A percentile compares a stretch with the other conserved stretches of the same genome.
phyloP scores from a whole-genome alignment of 345 rosid species.

The Schrenkiella parvula region DNA sequence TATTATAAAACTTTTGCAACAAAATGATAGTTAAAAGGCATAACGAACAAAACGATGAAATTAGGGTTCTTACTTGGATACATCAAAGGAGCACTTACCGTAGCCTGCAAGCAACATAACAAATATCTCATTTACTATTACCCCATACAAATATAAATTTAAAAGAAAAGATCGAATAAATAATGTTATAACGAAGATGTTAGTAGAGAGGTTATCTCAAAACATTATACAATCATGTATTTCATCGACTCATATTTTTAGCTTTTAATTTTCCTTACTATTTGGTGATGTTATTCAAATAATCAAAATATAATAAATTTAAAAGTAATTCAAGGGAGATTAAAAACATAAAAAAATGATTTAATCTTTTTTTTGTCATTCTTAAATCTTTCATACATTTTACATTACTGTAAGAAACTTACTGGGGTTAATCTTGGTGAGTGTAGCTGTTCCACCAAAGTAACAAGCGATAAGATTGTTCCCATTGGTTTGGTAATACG shows the following conservation, averaged over 20 bases:
- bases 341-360: too few relatives aligned
- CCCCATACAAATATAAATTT: background rate
- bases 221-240: background rate
- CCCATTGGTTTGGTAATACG: slow-evolving; percentile 70
- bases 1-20: background rate
- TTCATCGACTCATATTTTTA: background rate
- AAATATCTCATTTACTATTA: background rate
- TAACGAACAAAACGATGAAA: background rate
- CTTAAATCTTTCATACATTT: background rate
- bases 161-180: background rate
- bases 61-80: slow-evolving; percentile 42
- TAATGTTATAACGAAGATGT: background rate
- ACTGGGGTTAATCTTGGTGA: slow-evolving; percentile 72
- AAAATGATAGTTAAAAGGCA: background rate
- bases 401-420: slow-evolving; percentile 25
- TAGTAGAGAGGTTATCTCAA: background rate
- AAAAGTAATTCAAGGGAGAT: too few relatives aligned
- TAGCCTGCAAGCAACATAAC: slow-evolving; percentile 41
- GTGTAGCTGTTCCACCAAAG: slow-evolving; percentile 72
- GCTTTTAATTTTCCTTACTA: background rate
- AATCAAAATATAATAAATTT: too few relatives aligned
- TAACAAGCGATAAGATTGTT: slow-evolving; percentile 82
- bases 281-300: background rate
- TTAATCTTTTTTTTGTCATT: too few relatives aligned
- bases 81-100: slow-evolving; percentile 42